These are phyloP conservation scores for Proliferodiscus dingleyae DNA, from an alignment of 2,329 filamentous ascomycete genomes.

Conservation along the genomic window DNA sequence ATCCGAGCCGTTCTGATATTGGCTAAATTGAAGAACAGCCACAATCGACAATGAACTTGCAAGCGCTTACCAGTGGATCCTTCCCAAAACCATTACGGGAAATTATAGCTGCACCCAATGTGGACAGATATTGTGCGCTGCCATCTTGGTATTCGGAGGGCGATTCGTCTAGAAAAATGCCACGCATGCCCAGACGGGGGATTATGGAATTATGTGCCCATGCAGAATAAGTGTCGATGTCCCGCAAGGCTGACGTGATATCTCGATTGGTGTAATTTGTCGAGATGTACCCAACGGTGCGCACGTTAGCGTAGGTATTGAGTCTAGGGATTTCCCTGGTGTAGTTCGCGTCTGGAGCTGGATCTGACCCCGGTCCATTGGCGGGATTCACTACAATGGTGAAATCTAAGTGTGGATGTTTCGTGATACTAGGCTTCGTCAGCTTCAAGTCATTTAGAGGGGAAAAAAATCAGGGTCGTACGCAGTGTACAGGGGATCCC, in stretches of 20 bases:
- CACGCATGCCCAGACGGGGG: conserved; percentile 36
- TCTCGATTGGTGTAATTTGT: conserved; percentile 32
- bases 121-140: conserved; percentile 32
- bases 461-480: conserved; percentile 25
- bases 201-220: conserved; percentile 36
- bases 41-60: background rate
- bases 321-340: conserved; percentile 33
- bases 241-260: conserved; percentile 30
- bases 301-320: conserved; percentile 35
- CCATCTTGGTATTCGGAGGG: conserved; percentile 34
- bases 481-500: conserved; percentile 41
- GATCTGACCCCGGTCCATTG: conserved; percentile 31
- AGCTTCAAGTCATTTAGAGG: background rate
- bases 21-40: background rate
- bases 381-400: conserved; percentile 28
- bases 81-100: conserved; percentile 31
- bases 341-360: conserved; percentile 33
- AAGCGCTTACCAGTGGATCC: conserved; percentile 33
- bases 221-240: conserved; percentile 40
- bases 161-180: conserved; percentile 45
- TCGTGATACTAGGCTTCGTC: conserved; percentile 6
- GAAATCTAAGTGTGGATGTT: conserved; percentile 24
- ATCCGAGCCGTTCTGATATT: conserved; percentile 1
- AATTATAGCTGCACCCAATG: conserved; percentile 32
- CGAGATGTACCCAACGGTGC: conserved; percentile 38